Conservation (phyloP, 495 filamentous ascomycete species). For the Aspergillus cavernicola region DNA sequence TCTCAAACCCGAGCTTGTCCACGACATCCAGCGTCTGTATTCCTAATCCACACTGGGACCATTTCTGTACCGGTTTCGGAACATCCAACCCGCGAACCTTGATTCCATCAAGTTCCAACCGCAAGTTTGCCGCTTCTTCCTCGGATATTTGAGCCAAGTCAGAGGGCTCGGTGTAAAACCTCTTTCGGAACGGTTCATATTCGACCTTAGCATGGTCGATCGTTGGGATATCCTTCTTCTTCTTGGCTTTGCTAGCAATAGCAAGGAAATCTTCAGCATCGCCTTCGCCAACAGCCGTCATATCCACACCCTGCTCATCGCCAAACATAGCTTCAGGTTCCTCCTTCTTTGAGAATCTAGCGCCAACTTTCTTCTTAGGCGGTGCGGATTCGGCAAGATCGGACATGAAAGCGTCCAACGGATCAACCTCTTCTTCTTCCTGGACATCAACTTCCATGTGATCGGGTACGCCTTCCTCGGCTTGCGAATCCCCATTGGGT, state of each 20-base stretch:
- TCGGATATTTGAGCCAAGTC: conserved; percentile 83
- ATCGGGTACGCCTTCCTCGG: conserved; percentile 15
- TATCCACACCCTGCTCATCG: conserved; percentile 75
- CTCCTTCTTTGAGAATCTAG: conserved; percentile 47
- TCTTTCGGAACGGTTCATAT: conserved; percentile 83
- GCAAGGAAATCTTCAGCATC: conserved; percentile 82
- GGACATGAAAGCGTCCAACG: conserved; percentile 95
- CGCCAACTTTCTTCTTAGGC: conserved; percentile 34
- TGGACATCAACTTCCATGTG: conserved; percentile 36
- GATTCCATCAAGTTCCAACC: conserved; percentile 89
- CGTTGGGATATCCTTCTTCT: conserved; percentile 91
- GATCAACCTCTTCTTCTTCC: conserved; percentile 71
- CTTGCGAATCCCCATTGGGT: conserved; percentile 11
- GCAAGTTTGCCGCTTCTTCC: conserved; percentile 75
- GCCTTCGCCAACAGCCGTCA: conserved; percentile 64
- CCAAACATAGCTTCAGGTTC: conserved; percentile 82
- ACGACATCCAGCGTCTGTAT: conserved; percentile 87
- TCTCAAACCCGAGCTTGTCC: conserved; percentile 75
- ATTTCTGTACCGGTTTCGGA: conserved; percentile 91
- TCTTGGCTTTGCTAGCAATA: conserved; percentile 79
- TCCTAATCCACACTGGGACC: conserved; percentile 90
- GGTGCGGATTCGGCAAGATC: conserved; percentile 58
- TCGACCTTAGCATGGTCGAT: conserved; percentile 82
- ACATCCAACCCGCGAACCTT: conserved; percentile 83
- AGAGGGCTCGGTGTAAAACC: conserved; percentile 87